Base-by-base conservation (phyloP, 2,329 filamentous ascomycete genomes). In the Cordyceps javanica region DNA sequence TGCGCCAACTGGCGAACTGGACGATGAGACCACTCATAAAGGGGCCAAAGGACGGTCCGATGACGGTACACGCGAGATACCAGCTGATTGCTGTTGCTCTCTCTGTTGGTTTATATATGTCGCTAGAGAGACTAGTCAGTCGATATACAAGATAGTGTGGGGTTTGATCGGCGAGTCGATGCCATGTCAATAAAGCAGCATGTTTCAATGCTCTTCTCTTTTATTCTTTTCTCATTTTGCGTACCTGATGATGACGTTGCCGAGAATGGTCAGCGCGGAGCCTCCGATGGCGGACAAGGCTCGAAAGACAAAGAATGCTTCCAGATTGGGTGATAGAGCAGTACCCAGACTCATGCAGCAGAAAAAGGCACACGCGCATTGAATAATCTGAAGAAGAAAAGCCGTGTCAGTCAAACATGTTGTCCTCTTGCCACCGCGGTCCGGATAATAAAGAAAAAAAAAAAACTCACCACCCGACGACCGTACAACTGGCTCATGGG, bases 1-100 rank as follows among this genome's bases (percentile, higher is more conserved):
- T 81, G 19, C 87, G 79, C 89, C 89, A 93, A 2, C 78, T 81
- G 7, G 79, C 77, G 69, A 84, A 91, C 0, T 88, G 91, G 16
- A 91, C 87, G 52, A 93, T 89, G 45, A 91, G 84, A 25, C 88
- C 89, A 56, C 89, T 83, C 10, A 91, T 75, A 64, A 90, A 88
- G 0, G 83, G 82, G 0, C 88, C 87, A 65, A 88, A 77, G 0
- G 84, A 85, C 7, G 89, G 88, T 0, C 88, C 89, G 46, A 90
- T 82, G 0, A 91, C 74, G 0, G 86, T 89, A 0, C 88, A 88
- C 0, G 80, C 83, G 39, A 90, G 69, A 64, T 90, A 90, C 85
- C 86, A 91, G 1, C 86, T 84, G 11, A 90, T 79, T 2, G 87
- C 88, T 3, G 86, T 90, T 2, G 83, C 89, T 26, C 89, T 80